phyloP scores from a whole-genome alignment of 108 stramenopile genomes.

The Pseudonitzschia pungens region DNA sequence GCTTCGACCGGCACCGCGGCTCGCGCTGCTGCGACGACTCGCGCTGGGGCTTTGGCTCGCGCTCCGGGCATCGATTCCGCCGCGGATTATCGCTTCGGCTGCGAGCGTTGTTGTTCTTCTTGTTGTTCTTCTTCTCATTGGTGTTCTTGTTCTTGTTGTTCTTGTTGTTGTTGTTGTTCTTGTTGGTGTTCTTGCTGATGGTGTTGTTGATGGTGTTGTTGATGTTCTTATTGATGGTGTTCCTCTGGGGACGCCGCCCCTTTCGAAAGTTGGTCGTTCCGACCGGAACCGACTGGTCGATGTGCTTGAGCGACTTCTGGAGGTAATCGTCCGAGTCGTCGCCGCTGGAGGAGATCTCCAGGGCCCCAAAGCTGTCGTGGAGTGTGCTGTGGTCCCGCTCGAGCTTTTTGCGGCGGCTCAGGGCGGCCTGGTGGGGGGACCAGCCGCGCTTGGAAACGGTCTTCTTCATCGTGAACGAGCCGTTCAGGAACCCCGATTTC shows the following conservation, averaged over 20 bases:
- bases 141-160: too few species aligned
- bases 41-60: too few species aligned
- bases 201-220: too few species aligned
- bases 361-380: constrained; percentile 10
- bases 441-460: constrained; percentile 6
- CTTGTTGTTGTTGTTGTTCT: too few species aligned
- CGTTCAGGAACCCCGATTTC: not conserved
- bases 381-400: constrained; percentile 13
- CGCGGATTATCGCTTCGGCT: too few species aligned
- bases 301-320: not conserved
- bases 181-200: not conserved
- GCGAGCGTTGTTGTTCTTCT: too few species aligned
- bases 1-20: too few species aligned
- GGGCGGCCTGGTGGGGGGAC: constrained; percentile 32
- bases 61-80: too few species aligned
- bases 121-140: too few species aligned
- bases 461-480: not conserved
- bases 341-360: constrained; percentile 14
- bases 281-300: too few species aligned
- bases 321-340: constrained; percentile 4
- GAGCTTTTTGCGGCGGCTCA: constrained; percentile 27
- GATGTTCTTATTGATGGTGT: not conserved
- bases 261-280: not conserved
- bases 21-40: too few species aligned
- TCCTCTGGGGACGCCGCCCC: not conserved